These are phyloP conservation scores for Plasmodium knowlesi DNA, from an alignment of 169 alveolate species.

Conservation along the genomic window DNA sequence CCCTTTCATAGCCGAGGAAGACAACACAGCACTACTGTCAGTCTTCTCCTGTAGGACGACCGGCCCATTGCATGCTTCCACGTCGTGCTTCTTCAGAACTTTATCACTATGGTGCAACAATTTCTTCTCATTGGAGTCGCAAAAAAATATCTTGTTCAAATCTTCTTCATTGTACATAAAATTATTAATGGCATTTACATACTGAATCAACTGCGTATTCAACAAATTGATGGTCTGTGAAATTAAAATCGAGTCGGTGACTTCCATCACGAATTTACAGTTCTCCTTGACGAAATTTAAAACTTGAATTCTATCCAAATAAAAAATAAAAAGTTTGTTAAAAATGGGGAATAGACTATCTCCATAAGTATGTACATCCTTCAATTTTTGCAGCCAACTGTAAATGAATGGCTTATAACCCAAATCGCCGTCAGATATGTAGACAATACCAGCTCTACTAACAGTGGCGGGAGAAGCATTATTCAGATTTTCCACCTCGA, in stretches of 20 bases:
- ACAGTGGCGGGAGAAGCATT: constrained; percentile 99
- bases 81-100: neutral
- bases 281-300: constrained; percentile 78
- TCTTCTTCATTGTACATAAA: constrained; percentile 73
- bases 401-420: constrained; percentile 89
- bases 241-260: constrained; percentile 89
- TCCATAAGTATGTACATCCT: constrained; percentile 60
- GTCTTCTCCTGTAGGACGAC: neutral
- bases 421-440: constrained; percentile 95
- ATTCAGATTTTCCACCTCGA: constrained; percentile 95
- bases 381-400: constrained; percentile 95
- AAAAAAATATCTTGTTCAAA: constrained; percentile 52
- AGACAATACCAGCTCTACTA: constrained; percentile 98
- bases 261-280: constrained; percentile 89
- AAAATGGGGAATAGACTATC: constrained; percentile 49
- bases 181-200: constrained; percentile 85
- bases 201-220: constrained; percentile 85
- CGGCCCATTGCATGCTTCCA: neutral
- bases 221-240: constrained; percentile 88
- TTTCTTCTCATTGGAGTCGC: constrained; percentile 36
- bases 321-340: constrained; percentile 75
- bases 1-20: neutral
- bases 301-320: constrained; percentile 71
- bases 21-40: neutral
- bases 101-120: constrained; percentile 11